Evolutionary conservation across 192 early-diverging fungal genomes (phyloP).

Genomic region (Podila clonocystis): DNA sequence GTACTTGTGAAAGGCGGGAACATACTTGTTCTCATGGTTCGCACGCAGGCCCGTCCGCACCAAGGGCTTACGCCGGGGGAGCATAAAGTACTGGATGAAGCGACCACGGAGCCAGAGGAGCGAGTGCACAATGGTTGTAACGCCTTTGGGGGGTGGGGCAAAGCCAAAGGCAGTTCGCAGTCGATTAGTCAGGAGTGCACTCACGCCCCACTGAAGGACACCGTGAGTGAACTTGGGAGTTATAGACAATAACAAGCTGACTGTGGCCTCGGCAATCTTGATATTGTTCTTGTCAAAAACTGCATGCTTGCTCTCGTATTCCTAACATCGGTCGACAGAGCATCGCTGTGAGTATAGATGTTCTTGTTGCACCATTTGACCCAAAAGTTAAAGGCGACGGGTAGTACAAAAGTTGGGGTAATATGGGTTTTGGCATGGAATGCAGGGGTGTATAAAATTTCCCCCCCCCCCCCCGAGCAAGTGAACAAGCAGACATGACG

Average conservation of each 20-base stretch:
- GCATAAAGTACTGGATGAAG: conserved; percentile 51
- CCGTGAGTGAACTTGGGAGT: conserved; percentile 13
- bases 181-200: conserved; percentile 3
- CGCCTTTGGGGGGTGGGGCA: conserved; percentile 5
- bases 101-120: conserved; percentile 21
- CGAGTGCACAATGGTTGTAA: conserved; percentile 2
- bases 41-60: conserved; percentile 38
- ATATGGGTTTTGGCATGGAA: not conserved
- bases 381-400: no score
- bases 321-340: not conserved
- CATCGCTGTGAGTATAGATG: not conserved
- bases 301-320: conserved; percentile 14
- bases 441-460: not conserved
- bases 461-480: not conserved
- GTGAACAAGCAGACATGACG: no score
- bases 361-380: no score
- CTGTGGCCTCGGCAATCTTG: conserved; percentile 18
- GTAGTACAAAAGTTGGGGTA: no score
- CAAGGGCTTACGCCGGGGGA: conserved; percentile 29
- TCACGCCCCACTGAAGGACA: conserved; percentile 6
- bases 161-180: conserved; percentile 23
- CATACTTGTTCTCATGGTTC: conserved; percentile 37
- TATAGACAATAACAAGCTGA: conserved; percentile 5
- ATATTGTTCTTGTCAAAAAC: conserved; percentile 12
- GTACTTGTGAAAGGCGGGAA: conserved; percentile 49